Evolutionary conservation across 345 rosid genomes (phyloP).

Genomic region (Gossypium ekmanianum): DNA sequence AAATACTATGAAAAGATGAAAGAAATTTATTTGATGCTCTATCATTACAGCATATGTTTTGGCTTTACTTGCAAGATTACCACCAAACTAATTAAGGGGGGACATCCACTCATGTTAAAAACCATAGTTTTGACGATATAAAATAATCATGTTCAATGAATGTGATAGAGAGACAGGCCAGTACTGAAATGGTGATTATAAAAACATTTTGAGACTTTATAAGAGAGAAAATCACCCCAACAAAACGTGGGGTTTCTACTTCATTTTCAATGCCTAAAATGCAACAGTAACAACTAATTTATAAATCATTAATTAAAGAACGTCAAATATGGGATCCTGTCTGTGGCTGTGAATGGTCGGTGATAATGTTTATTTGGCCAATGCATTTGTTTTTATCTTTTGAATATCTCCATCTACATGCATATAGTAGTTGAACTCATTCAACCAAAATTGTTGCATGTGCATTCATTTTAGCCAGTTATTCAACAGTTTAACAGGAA

Average conservation of each 20-base stretch:
- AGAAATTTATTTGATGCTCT: background rate
- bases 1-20: background rate
- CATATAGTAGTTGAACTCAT: slow-evolving; percentile 3
- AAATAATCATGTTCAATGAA: slow-evolving; percentile 28
- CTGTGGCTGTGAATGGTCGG: slow-evolving; percentile 22
- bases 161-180: background rate
- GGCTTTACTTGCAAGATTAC: slow-evolving; percentile 21
- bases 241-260: slow-evolving; percentile 20
- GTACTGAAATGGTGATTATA: background rate
- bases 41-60: slow-evolving; percentile 20
- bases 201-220: background rate
- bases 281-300: slow-evolving; percentile 4
- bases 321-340: slow-evolving; percentile 1
- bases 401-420: slow-evolving; percentile 9
- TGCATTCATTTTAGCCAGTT: background rate
- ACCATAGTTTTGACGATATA: slow-evolving; percentile 19
- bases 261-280: slow-evolving; percentile 1
- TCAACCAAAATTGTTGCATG: slow-evolving; percentile 9
- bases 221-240: background rate
- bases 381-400: slow-evolving; percentile 12
- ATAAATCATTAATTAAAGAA: slow-evolving; percentile 18
- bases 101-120: slow-evolving; percentile 27
- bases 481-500: background rate
- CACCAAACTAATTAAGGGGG: slow-evolving; percentile 22
- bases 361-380: slow-evolving; percentile 18